Evolutionary conservation across 148 eudicot genomes (phyloP).

Genomic region (Selenicereus undatus): DNA sequence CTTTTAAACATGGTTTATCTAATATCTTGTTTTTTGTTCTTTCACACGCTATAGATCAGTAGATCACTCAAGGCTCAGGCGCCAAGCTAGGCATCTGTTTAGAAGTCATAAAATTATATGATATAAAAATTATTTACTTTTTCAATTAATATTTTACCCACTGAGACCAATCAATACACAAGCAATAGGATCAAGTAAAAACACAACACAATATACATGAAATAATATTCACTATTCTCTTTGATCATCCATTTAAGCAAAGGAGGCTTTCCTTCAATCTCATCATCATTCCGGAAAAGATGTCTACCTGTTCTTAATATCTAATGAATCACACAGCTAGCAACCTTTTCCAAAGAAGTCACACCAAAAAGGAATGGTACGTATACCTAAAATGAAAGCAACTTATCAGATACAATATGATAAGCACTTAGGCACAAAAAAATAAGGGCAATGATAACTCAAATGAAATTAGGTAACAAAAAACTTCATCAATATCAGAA

Average conservation of each 20-base stretch:
- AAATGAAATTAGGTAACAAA: neutral
- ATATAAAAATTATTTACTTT: no score
- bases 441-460: neutral
- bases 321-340: conserved; percentile 67
- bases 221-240: conserved; percentile 58
- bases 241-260: conserved; percentile 86
- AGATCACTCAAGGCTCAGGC: no score
- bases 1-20: no score
- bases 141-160: no score
- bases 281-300: conserved; percentile 75
- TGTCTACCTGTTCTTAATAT: conserved; percentile 91
- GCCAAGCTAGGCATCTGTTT: no score
- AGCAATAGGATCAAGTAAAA: neutral
- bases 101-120: no score
- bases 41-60: no score
- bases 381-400: conserved; percentile 40
- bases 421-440: neutral
- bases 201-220: conserved; percentile 51
- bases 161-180: neutral
- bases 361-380: conserved; percentile 82
- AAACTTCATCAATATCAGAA: neutral
- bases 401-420: neutral
- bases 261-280: conserved; percentile 85
- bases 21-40: no score
- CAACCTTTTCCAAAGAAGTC: conserved; percentile 69